A percentile compares a stretch with the other conserved stretches of the same genome.
Conservation (phyloP, 495 filamentous ascomycete genomes). For the Cryomyces antarcticus region DNA sequence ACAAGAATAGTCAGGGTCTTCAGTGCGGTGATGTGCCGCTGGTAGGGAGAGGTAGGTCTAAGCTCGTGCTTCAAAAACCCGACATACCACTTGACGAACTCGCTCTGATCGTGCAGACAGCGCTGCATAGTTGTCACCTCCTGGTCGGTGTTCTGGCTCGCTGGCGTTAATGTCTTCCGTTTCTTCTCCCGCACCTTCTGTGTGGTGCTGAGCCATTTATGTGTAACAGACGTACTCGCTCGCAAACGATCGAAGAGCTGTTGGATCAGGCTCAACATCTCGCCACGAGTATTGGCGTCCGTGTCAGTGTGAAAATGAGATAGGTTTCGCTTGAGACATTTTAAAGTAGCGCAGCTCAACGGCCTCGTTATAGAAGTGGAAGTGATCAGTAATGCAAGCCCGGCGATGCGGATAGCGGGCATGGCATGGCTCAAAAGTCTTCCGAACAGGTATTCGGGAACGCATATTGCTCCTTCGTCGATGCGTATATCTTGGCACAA, state of each 20-base stretch:
- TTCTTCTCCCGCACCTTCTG: too few relatives aligned
- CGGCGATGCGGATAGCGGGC: conserved; percentile 45
- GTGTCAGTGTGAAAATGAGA: conserved; percentile 55
- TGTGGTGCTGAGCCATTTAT: too few relatives aligned
- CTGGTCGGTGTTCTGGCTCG: conserved; percentile 1
- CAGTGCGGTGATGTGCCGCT: conserved; percentile 63
- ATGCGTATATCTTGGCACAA: neutral
- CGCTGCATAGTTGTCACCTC: conserved; percentile 1
- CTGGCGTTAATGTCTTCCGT: neutral
- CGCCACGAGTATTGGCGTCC: conserved; percentile 65
- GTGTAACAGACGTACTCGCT: conserved; percentile 7
- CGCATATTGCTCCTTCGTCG: conserved; percentile 8
- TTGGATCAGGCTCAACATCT: conserved; percentile 49
- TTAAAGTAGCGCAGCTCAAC: conserved; percentile 35
- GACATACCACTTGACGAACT: conserved; percentile 50
- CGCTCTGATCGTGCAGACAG: conserved; percentile 19
- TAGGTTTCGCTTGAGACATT: conserved; percentile 38
- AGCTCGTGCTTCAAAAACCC: conserved; percentile 52
- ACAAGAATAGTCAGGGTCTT: conserved; percentile 42
- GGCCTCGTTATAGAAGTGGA: conserved; percentile 51
- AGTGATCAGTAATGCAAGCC: conserved; percentile 51
- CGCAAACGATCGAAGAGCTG: conserved; percentile 28
- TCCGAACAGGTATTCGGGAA: conserved; percentile 25
- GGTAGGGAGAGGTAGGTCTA: conserved; percentile 58
- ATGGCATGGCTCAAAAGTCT: conserved; percentile 40